Evolutionary conservation across 306 rosid species (phyloP).

Genomic region (Psophocarpus tetragonolobus): DNA sequence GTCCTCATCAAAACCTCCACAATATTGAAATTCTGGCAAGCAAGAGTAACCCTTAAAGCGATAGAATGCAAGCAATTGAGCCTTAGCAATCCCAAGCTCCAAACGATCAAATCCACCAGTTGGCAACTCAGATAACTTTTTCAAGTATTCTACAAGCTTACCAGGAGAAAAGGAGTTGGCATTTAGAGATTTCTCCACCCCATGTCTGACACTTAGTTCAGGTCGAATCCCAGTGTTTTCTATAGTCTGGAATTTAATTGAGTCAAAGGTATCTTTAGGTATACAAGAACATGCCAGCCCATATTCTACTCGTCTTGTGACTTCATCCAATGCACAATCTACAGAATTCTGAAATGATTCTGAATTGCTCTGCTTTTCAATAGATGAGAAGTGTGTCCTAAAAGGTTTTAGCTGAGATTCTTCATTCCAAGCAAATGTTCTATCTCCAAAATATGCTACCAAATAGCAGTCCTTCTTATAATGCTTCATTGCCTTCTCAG

Average conservation of each 20-base stretch:
- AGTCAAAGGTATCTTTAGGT: conserved; percentile 58
- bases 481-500: conserved; percentile 87
- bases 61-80: conserved; percentile 74
- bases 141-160: conserved; percentile 56
- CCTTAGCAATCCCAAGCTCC: conserved; percentile 80
- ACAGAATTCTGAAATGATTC: conserved; percentile 84
- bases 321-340: conserved; percentile 81
- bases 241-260: conserved; percentile 60
- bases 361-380: conserved; percentile 72
- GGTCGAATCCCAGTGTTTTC: conserved; percentile 79
- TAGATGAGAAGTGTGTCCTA: conserved; percentile 60
- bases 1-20: conserved; percentile 65
- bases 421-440: conserved; percentile 98
- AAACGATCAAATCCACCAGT: conserved; percentile 55
- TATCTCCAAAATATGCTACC: conserved; percentile 96
- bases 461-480: conserved; percentile 78
- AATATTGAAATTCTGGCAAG: conserved; percentile 75
- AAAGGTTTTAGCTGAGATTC: conserved; percentile 75
- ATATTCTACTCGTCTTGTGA: conserved; percentile 71
- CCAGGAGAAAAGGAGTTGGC: conserved; percentile 59
- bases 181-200: conserved; percentile 59
- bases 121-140: conserved; percentile 64
- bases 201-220: conserved; percentile 51
- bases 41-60: conserved; percentile 70
- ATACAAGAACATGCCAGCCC: conserved; percentile 82